Evolutionary conservation across 208 protist species (phyloP), one percentile per base, ranked within the genome.

Genomic region (Entamoeba histolytica): DNA sequence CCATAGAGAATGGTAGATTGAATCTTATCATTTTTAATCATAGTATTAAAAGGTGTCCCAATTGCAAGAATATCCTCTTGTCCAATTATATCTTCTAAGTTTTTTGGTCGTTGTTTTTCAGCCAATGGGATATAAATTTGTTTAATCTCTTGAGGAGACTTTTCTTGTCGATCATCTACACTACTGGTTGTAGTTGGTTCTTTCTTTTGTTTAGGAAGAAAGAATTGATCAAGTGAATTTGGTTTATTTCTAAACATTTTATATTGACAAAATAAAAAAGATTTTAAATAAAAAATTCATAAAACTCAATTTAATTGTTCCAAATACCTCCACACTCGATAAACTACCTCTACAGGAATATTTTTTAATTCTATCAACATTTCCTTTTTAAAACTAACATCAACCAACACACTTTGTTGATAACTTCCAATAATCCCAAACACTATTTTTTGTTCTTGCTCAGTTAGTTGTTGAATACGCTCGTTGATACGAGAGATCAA

Each of bases 1-100:
- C 96, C 96, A 93, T 95, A 96, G 12, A 96, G 28, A 15, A 96
- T 94, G 4, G 96, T 47, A 35, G 73, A 94, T 14, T 92, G 94
- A 12, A 94, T 61, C 5, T 10, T 15, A 44, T 61, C 6, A 49
- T 91, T 49, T 91, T 14, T 49, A 91, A 91, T 91, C 28, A 91
- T 49, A 7, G 78, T 49, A 39, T 39, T 49, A 47, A 92, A 52
- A 52, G 35, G 35, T 31, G 49, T 49, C 49, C 78, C 78, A 28
- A 28, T 23, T 47, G 8, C 49, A 49, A 28, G 12, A 10, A 61
- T 4, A 19, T 44, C 7, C 35, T 49, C 28, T 7, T 92, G 91
- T 52, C 91, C 91, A 92, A 92, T 61, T 15, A 92, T 15, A 69
- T 92, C 91, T 14, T 92, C 49, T 5, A 92, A n/a, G 1, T 23